These are phyloP conservation scores for Trametes maxima DNA, from an alignment of 768 basidiomycete species.

Conservation along the genomic window DNA sequence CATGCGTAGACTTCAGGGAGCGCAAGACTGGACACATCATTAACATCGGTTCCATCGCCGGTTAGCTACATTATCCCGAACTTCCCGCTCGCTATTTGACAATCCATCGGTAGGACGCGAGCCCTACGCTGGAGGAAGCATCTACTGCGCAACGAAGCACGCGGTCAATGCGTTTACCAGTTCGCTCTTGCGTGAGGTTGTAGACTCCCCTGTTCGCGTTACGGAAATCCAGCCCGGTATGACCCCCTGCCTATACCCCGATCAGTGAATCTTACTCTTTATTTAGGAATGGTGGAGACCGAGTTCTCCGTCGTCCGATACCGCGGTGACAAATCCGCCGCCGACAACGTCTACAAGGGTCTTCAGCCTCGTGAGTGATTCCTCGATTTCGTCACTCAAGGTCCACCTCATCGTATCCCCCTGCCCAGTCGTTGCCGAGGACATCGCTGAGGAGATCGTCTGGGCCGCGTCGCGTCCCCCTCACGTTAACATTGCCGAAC, in stretches of 20 bases:
- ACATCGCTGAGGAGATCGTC: slow-evolving; percentile 97
- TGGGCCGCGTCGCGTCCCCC: slow-evolving; percentile 93
- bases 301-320: slow-evolving; percentile 93
- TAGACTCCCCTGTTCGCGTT: slow-evolving; percentile 90
- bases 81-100: not conserved
- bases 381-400: not conserved
- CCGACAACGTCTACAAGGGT: slow-evolving; percentile 91
- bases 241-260: slow-evolving; percentile 4
- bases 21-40: slow-evolving; percentile 82
- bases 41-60: slow-evolving; percentile 94
- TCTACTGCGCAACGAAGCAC: slow-evolving; percentile 91
- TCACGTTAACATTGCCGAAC: slow-evolving; percentile 89
- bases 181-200: slow-evolving; percentile 81
- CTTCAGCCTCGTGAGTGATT: slow-evolving; percentile 74
- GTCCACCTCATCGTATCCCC: not conserved
- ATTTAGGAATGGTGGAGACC: slow-evolving; percentile 79
- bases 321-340: slow-evolving; percentile 79
- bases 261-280: no score
- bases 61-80: slow-evolving; percentile 29
- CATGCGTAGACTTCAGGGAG: slow-evolving; percentile 29
- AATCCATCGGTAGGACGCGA: slow-evolving; percentile 28
- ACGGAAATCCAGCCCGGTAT: slow-evolving; percentile 92
- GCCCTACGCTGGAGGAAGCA: slow-evolving; percentile 86
- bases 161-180: slow-evolving; percentile 88
- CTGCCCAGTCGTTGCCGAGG: slow-evolving; percentile 69